Evolutionary conservation across 2,329 filamentous ascomycete genomes (phyloP).

Genomic region (Fusarium goolgardi): DNA sequence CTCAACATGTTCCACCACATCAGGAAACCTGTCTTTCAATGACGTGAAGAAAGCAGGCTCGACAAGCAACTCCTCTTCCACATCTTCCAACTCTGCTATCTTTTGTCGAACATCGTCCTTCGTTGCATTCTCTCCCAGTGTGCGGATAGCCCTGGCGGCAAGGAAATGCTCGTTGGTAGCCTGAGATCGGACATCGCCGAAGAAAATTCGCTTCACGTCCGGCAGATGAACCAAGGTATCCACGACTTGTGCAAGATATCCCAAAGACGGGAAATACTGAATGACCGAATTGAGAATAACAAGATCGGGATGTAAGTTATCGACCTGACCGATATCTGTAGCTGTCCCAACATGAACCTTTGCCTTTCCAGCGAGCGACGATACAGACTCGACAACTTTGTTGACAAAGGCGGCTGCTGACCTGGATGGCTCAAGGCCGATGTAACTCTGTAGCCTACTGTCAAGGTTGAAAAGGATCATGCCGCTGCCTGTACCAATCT

Average conservation of each 20-base stretch:
- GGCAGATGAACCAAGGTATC: neutral
- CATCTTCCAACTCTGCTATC: conserved; percentile 33
- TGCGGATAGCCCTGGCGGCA: conserved; percentile 21
- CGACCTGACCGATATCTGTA: neutral
- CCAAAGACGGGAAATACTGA: conserved; percentile 10
- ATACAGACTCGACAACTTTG: conserved; percentile 19
- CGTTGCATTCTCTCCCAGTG: conserved; percentile 6
- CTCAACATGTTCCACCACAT: conserved; percentile 41
- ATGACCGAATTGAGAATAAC: conserved; percentile 7
- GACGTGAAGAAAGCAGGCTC: conserved; percentile 45
- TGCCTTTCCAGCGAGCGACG: conserved; percentile 32
- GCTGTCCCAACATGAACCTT: conserved; percentile 37
- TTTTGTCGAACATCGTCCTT: conserved; percentile 21
- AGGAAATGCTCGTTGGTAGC: conserved; percentile 33
- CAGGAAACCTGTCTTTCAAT: conserved; percentile 21
- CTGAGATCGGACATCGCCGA: conserved; percentile 38
- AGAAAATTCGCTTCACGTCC: conserved; percentile 21
- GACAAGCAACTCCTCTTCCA: conserved; percentile 39
- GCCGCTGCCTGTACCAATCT: conserved; percentile 49
- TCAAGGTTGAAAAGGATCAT: conserved; percentile 51
- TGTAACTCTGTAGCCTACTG: conserved; percentile 37
- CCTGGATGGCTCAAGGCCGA: conserved; percentile 46
- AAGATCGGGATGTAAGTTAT: neutral
- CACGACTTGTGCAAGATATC: conserved; percentile 10
- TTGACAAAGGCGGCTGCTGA: conserved; percentile 40